Evolutionary conservation across 148 eudicot genomes (phyloP).

Genomic region (Amaranthus palmeri): DNA sequence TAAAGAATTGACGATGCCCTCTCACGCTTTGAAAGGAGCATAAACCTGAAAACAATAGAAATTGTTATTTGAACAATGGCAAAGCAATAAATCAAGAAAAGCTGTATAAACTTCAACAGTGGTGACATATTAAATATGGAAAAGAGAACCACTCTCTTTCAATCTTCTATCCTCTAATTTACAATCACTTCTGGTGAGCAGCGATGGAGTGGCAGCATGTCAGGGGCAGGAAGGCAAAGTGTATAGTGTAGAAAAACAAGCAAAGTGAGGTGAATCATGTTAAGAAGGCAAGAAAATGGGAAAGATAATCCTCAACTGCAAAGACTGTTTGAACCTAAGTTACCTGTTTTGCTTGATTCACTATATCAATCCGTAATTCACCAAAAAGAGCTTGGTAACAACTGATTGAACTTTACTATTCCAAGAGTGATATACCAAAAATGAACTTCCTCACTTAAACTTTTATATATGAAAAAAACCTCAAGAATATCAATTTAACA

Average conservation of each 20-base stretch:
- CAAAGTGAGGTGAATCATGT: not conserved
- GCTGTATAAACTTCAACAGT: not conserved
- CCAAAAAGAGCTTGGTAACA: too few relatives aligned
- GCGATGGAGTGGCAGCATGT: not conserved
- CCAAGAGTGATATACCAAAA: not conserved
- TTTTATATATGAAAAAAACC: not conserved
- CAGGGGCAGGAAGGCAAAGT: not conserved
- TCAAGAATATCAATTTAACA: not conserved
- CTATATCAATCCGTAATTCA: too few relatives aligned
- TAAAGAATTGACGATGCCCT: conserved; percentile 32
- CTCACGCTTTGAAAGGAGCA: conserved; percentile 28
- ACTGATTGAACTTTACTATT: not conserved
- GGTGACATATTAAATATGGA: not conserved
- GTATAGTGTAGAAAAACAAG: too few relatives aligned
- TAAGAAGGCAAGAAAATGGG: not conserved
- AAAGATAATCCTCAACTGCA: not conserved
- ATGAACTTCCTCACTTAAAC: too few relatives aligned
- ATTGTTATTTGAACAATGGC: not conserved
- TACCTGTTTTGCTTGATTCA: too few relatives aligned
- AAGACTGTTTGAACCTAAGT: too few relatives aligned
- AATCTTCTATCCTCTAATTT: not conserved
- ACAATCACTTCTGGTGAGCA: not conserved
- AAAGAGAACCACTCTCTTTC: not conserved
- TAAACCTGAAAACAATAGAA: conserved; percentile 29
- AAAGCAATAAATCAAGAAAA: not conserved